Evolutionary conservation across 306 rosid genomes (phyloP), one percentile per base, ranked within the genome.

Genomic region (Canavalia ensiformis): DNA sequence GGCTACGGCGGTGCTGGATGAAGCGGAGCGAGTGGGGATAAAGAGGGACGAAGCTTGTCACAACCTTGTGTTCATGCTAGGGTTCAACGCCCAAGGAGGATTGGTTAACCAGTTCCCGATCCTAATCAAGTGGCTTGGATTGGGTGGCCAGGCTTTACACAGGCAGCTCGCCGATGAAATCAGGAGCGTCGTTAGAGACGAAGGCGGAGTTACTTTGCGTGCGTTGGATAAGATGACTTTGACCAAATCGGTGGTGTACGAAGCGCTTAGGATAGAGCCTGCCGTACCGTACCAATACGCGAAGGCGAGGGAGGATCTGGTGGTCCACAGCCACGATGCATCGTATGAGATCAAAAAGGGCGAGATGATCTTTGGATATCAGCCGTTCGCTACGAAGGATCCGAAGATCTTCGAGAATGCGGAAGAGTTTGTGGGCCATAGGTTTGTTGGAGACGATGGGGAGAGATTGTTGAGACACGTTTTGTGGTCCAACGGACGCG

Each of bases 201-300:
- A 86, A 56, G 89, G 89, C 4, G 84, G 85, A 31, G 69, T 91
- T 0, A 89, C 77, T 45, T 9, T 88, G 0, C 1, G 46, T 0
- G 86, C 92, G 7, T 56, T 94, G 74, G 87, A 89, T 1, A 84
- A 83, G 82, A 84, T 94, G 94, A 69, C 75, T 67, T 64, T 94
- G 85, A 88, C 89, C 0, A 94, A 89, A 12, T 91, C 98, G 0
- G 90, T 77, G 11, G 93, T 91, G 1, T 91, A 87, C 56, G 98
- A 94, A 47, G 82, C 72, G 0, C 33, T 94, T 0, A 82, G 98
- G 63, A 89, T 94, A 1, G 94, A 94, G 4, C 97, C 98, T 1
- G 94, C 94, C 1, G 94, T 94, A 0, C 93, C 97, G 7, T 91
- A 50, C 73, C 97, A 91, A 72, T 94, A 90, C 83, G 98, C 78